Conservation (phyloP, 768 basidiomycete genomes). For the Termitomyces sp. region DNA sequence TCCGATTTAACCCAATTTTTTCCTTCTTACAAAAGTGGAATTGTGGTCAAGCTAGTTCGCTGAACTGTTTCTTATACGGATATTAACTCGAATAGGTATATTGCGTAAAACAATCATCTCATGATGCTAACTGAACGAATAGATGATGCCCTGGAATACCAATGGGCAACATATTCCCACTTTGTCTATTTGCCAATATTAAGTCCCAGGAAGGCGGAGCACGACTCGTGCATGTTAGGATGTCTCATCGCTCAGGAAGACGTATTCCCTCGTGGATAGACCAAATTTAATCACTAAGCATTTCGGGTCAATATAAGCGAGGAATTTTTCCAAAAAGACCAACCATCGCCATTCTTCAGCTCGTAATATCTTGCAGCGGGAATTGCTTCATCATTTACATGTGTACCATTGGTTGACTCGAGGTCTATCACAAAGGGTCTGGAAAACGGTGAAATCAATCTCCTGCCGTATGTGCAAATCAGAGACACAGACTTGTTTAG, state of each 20-base stretch:
- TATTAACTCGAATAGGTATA: no score
- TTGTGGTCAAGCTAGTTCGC: neutral
- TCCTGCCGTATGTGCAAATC: neutral
- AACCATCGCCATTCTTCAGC: constrained; percentile 74
- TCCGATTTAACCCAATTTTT: no score
- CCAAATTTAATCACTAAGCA: constrained; percentile 79
- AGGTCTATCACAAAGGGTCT: constrained; percentile 98
- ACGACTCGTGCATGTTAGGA: constrained; percentile 20
- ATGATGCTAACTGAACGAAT: no score
- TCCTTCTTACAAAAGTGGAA: neutral
- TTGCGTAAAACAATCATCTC: no score
- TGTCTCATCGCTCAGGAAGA: constrained; percentile 77
- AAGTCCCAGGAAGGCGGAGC: neutral
- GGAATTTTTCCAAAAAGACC: neutral
- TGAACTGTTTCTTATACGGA: neutral
- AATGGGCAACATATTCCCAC: neutral
- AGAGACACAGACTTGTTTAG: constrained; percentile 67
- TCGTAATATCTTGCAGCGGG: constrained; percentile 88
- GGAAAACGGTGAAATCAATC: constrained; percentile 4
- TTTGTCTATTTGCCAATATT: neutral
- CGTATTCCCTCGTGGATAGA: constrained; percentile 76
- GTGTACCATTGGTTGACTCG: constrained; percentile 95
- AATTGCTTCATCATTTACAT: constrained; percentile 83
- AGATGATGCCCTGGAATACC: no score
- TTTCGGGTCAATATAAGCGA: neutral